Base-by-base conservation (phyloP, 2,329 filamentous ascomycete species). In the Exophiala dermatitidis region DNA sequence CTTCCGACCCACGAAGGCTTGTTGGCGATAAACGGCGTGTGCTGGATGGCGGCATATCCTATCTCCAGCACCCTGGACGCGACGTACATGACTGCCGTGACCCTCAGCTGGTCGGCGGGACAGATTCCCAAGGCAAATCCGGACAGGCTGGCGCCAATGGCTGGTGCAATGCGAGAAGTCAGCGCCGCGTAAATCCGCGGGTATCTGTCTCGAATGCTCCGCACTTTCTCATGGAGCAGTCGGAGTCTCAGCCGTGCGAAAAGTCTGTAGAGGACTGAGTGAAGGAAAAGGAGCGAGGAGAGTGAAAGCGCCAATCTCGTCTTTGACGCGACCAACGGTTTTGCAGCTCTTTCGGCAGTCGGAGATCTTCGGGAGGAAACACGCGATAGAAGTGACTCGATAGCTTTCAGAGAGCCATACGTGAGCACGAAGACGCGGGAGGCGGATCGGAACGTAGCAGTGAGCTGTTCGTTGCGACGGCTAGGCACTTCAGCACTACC, bases 211-310 rank as follows among this genome's bases (percentile, higher is more conserved):
- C 90, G 81, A 70, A 97, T 96, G 0, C 88, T 85, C 50, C 80
- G 79, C 1, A 90, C 89, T 52, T 88, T 81, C n/a, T 88, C 80
- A 34, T 86, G 84, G 40, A 94, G 81, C 3, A 98, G 77, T 59
- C 89, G 88, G 1, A 80, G 77, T 45, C 91, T 84, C 41, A 97
- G 74, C 30, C 88, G 82, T 29, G 81, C 80, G 63, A 97, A 87
- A 76, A 97, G 95, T 54, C 91, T 88, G 72, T 91, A 89, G 29
- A 97, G 82, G 1, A 95, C 77, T 31, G 93, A 83, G 68, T 98
- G 93, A 57, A 95, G 81, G 41, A 97, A 81, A 19, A 97, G 78
- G 59, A 96, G 89, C 2, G 87, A 80, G 10, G 90, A 90, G 9
- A 96, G 77, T 0, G 89, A 93, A 5, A 90, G 75, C 0, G 90